These are phyloP conservation scores for Globisporangium ultimum DNA, from an alignment of 352 stramenopile genomes.

Conservation along the genomic window DNA sequence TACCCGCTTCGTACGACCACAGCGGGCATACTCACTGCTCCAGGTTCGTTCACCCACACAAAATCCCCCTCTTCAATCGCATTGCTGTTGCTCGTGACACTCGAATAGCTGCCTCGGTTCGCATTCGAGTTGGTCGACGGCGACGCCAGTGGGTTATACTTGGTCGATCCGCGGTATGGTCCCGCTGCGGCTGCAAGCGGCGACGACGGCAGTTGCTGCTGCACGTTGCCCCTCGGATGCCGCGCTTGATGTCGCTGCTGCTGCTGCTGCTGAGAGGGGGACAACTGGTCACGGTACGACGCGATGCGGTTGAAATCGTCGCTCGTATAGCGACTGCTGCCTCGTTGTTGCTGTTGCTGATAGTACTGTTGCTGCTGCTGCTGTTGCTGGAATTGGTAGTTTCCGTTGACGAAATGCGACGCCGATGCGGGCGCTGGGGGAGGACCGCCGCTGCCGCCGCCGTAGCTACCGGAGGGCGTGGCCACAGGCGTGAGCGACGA, in stretches of 20 bases:
- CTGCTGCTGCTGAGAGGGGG: constrained; percentile 12
- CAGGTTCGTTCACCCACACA: constrained; percentile 62
- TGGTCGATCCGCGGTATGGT: constrained; percentile 3
- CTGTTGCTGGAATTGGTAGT: constrained; percentile 15
- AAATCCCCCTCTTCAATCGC: constrained; percentile 61
- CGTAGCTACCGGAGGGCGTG: constrained; percentile 1
- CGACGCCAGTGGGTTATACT: constrained; percentile 14
- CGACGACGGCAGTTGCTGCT: constrained; percentile 4
- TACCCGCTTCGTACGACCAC: constrained; percentile 64
- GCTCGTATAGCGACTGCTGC: constrained; percentile 7
- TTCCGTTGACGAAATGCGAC: constrained; percentile 16
- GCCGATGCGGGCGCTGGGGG: constrained; percentile 9
- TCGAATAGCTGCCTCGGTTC: constrained; percentile 12
- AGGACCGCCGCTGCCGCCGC: background rate
- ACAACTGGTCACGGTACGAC: constrained; percentile 11
- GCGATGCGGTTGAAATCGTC: constrained; percentile 8
- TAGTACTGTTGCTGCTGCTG: constrained; percentile 5
- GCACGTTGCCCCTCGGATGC: background rate
- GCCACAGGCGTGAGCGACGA: constrained; percentile 1
- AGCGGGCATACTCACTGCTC: constrained; percentile 44
- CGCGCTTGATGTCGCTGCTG: constrained; percentile 6
- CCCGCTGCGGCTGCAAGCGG: constrained; percentile 9
- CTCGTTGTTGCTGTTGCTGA: constrained; percentile 1
- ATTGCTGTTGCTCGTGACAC: constrained; percentile 7
- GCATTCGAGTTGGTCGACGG: constrained; percentile 4